Evolutionary conservation across 306 rosid species (phyloP), one percentile per base, ranked within the genome.

Genomic region (Carpinus fangiana): DNA sequence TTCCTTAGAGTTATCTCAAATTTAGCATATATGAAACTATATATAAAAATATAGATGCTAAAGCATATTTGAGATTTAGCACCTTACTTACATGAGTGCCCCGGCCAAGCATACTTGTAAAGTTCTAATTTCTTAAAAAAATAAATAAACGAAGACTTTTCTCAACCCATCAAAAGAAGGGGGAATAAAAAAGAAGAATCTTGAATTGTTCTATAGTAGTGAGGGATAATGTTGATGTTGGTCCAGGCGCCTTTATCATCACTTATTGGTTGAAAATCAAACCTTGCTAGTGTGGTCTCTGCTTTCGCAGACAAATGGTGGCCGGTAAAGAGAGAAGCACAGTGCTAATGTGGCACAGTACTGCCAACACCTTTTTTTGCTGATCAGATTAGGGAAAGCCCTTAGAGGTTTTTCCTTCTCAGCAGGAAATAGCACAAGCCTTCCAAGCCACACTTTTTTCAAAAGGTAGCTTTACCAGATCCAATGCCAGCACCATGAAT

Each of bases 251-350:
- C 79, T 75, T 82, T 50, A 60, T 80, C 78, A 76, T 82, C 78
- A 80, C 73, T 85, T 82, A 79, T 76, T 75, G 84, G 84, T 83
- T 81, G 86, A 84, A 86, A 86, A 82, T 80, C 73, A 76, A 79
- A 80, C 87, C 80, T 72, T 76, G 82, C 80, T 71, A 78, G 81
- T 52, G 73, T 82, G 87, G 86, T 84, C 81, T 86, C 82, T 81
- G 84, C 86, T 86, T 90, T 86, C 84, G 80, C 86, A 88, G 92
- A 88, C 92, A 90, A 74, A 80, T 80, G 81, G 76, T 69, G 78
- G 26, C 26, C 26, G 26, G 73, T 73, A 82, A 87, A 84, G 82
- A 74, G 78, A 79, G 82, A 68, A 73, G 83, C 75, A 75, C 66
- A 62, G 68, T 57, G 76, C 79, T 72, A 74, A 74, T 72, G 86